Base-by-base conservation (phyloP, 371 early-diverging fungal genomes). In the Apophysomyces variabilis region DNA sequence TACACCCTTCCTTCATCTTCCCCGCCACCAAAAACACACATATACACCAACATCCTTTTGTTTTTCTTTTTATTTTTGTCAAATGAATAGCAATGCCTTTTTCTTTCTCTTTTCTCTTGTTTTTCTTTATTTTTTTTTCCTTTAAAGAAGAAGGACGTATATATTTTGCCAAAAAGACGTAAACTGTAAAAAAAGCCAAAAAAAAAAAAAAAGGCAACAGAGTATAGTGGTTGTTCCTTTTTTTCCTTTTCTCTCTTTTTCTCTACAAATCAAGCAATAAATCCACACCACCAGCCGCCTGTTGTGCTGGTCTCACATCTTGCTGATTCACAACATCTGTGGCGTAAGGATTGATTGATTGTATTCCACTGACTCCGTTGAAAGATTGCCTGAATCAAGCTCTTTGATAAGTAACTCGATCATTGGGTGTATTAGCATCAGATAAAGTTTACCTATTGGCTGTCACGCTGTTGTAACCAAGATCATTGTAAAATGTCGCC, bases 281-380 rank as follows among this genome's bases (percentile, higher is more conserved):
- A 62, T 75, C 76, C 3, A 67, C 72, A 16, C 72, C 72, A 9
- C 72, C 72, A 58, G 70, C 64, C 38, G 67, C 70, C 37, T 75
- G 75, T 47, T 73, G 74, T 46, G 72, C 64, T 45, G 71, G 67
- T 47, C 67, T 56, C 11, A 72, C 70, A 47, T 69, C 64, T 44
- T 72, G 69, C 18, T 69, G 71, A 26, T 67, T 71, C 9, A 76
- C 69, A 13, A 83, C 65, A 57, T 83, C 84, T 13, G 78, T 80
- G 32, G 84, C 80, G 63, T 83, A 83, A 18, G 84, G 84, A 21
- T 83, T 82, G 36, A 66, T 71, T 12, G 69, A 69, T 11, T 72
- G 59, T 2, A 73, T 43, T 50, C 73, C 64, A 45, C 70, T 67
- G 11, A 60, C 67, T 43, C 67, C 72, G 44, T 73, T 74, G 58